Base-by-base conservation (phyloP, 2,329 filamentous ascomycete genomes). In the Rutstroemia sp. region DNA sequence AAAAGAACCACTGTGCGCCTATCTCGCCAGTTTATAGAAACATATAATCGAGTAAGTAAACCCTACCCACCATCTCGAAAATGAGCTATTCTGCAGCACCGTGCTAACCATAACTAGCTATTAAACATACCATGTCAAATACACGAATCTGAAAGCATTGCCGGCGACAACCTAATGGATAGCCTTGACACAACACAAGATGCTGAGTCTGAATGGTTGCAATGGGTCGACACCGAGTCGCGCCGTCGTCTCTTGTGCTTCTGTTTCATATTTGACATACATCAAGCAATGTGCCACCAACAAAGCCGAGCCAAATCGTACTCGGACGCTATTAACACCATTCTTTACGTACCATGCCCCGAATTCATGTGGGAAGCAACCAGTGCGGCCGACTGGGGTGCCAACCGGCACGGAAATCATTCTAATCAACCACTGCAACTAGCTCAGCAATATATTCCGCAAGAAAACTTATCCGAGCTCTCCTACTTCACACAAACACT, bases 251-350 rank as follows among this genome's bases (percentile, higher is more conserved):
- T 84, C 27, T 69, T 82, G n/a, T 72, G 77, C 36, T 76, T 75
- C 14, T 83, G 79, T 68, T 81, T 83, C 67, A 68, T 81, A 53
- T 70, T 81, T 56, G 81, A 84, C 64, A 72, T 77, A 6, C 80
- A 83, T 58, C 75, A 78, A 64, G 75, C 78, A 59, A 71, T 77
- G 59, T 83, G 80, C 62, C 63, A 66, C 48, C 77, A 83, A 66
- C 63, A 59, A 39, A 50, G 58, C 8, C 57, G 54, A 39, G 46
- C 48, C 16, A 57, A 58, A 19, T 14, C 38, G 25, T 25, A 16
- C 36, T 14, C 50, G 4, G 53, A 60, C 30, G 44, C 54, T 8
- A 56, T 47, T 4, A 51, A 25, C 25, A 56, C 57, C 34, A 48
- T 62, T 9, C 50, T 68, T 19, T 54, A 51, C 39, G 46, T 61